These are phyloP conservation scores for Thraustotheca clavata DNA, from an alignment of 352 stramenopile species.

Conservation along the genomic window DNA sequence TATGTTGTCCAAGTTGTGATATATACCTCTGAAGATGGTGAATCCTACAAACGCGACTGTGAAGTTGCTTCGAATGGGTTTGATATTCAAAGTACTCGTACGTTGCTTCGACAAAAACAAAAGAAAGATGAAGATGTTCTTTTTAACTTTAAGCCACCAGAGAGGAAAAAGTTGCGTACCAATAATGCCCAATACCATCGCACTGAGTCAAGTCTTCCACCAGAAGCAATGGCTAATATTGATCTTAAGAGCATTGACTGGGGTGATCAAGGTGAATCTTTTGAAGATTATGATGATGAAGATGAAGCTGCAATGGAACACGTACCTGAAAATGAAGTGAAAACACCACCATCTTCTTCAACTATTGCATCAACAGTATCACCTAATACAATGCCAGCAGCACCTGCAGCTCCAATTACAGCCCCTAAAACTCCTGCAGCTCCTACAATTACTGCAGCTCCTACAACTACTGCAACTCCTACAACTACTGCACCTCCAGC, in stretches of 20 bases:
- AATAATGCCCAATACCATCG: constrained; percentile 26
- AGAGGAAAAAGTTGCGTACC: constrained; percentile 70
- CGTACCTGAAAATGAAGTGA: not conserved
- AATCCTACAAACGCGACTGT: constrained; percentile 52
- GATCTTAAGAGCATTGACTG: constrained; percentile 1
- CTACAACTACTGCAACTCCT: not conserved
- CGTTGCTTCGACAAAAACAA: constrained; percentile 52
- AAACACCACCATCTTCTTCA: not conserved
- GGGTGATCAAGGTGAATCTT: not conserved
- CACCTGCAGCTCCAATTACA: too few species aligned
- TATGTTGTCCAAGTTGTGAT: constrained; percentile 86
- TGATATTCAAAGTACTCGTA: constrained; percentile 80
- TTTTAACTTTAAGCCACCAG: constrained; percentile 41
- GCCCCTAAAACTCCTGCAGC: too few species aligned
- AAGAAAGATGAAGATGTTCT: constrained; percentile 34
- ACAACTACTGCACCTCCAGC: not conserved
- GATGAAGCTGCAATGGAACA: not conserved
- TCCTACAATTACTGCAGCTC: not conserved
- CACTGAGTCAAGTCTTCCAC: not conserved
- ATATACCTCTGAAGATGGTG: constrained; percentile 51
- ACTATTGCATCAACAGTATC: too few species aligned
- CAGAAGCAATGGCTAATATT: not conserved
- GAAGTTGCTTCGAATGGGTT: constrained; percentile 72
- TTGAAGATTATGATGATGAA: not conserved
- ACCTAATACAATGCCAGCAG: too few species aligned